Evolutionary conservation across 2,329 filamentous ascomycete genomes (phyloP), one percentile per base, ranked within the genome.

Genomic region (Aspergillus clavatus): DNA sequence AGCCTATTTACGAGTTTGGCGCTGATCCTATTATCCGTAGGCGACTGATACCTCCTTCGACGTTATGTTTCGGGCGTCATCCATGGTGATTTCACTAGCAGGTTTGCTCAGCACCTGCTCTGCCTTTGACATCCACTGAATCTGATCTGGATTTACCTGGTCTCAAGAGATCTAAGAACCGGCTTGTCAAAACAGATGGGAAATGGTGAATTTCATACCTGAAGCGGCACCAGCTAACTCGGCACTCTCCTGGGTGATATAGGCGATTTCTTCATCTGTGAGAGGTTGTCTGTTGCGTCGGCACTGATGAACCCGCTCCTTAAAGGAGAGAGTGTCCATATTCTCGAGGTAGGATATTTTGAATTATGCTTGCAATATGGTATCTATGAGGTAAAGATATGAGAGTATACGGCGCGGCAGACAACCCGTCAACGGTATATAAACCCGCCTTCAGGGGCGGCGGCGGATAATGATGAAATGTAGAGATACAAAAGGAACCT

Each of bases 11-110:
- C 8, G 5, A 35, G 31, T 11, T 14, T n/a, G 18, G 23, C 23
- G 5, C n/a, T n/a, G n/a, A n/a, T n/a, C n/a, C n/a, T n/a, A n/a
- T n/a, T n/a, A n/a, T n/a, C n/a, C n/a, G n/a, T n/a, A n/a, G n/a
- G n/a, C n/a, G n/a, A n/a, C n/a, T n/a, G n/a, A n/a, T 40, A 53
- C 51, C 51, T 53, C 51, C 21, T 40, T 42, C 7, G 43, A 38
- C 8, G 43, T 42, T 7, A 53, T 3, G 22, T 52, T 37, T 7
- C 42, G 46, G 1, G 51, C 48, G 23, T 52, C 51, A 5, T 40
- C 23, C n/a, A 19, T 36, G 8, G 22, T 50, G 18, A 53, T 47
- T 18, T 36, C 18, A 41, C 49, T 47, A 1, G 35, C 42, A 7
- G 48, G 48, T 38, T 53, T 53, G 43, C 43, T 47, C 16, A 53